phyloP scores from a whole-genome alignment of 176 grass and related monocot genomes.

The Luzula sylvatica region DNA sequence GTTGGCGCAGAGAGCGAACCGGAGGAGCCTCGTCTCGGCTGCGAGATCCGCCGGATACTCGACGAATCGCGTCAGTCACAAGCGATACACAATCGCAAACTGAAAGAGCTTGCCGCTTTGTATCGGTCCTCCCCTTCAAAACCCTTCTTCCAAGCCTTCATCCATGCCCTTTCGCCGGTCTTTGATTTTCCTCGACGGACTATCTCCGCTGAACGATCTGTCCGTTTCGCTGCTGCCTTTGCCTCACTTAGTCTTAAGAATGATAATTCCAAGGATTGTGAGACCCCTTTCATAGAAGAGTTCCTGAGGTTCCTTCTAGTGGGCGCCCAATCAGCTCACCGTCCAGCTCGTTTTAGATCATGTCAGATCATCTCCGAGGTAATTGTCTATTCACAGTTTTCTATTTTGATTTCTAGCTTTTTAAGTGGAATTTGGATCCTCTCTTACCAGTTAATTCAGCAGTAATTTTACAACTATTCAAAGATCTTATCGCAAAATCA shows the following conservation, averaged over 20 bases:
- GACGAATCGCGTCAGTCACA: conserved; percentile 59
- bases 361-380: conserved; percentile 84
- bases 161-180: conserved; percentile 40
- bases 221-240: conserved; percentile 51
- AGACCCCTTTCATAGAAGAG: conserved; percentile 54
- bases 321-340: conserved; percentile 37
- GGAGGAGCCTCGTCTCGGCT: conserved; percentile 32
- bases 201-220: conserved; percentile 35
- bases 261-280: background rate
- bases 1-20: no score
- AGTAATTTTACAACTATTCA: background rate
- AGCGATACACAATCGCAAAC: conserved; percentile 60
- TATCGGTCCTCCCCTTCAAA: conserved; percentile 21
- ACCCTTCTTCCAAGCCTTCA: conserved; percentile 57
- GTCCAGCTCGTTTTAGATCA: conserved; percentile 47
- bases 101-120: conserved; percentile 56
- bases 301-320: conserved; percentile 58
- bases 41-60: conserved; percentile 46
- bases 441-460: background rate
- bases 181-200: conserved; percentile 49
- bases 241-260: conserved; percentile 23
- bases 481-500: background rate
- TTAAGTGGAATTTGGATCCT: background rate
- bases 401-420: background rate
- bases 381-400: background rate